Percentiles rank a stretch among this genome's conserved stretches.
Evolutionary conservation across 2,329 filamentous ascomycete genomes (phyloP).

Genomic region (Exophiala calicioides): DNA sequence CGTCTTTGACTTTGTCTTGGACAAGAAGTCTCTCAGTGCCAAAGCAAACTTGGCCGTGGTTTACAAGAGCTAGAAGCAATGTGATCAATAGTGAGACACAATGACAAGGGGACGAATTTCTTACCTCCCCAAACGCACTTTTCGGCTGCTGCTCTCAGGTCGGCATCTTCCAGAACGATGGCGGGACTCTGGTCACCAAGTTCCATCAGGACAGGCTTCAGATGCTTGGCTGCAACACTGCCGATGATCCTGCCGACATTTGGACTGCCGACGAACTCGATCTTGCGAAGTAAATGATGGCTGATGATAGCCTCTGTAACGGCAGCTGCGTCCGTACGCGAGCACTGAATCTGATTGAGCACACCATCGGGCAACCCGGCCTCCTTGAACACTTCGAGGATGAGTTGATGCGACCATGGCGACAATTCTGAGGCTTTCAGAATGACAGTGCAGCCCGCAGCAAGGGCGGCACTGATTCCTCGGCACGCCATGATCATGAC

Average conservation of each 20-base stretch:
- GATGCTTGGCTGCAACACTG: slow-evolving; percentile 74
- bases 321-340: slow-evolving; percentile 62
- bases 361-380: slow-evolving; percentile 79
- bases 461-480: slow-evolving; percentile 81
- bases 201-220: slow-evolving; percentile 82
- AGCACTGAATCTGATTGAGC: slow-evolving; percentile 84
- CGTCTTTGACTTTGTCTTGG: slow-evolving; percentile 76
- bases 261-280: slow-evolving; percentile 92
- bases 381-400: slow-evolving; percentile 71
- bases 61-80: slow-evolving; percentile 87
- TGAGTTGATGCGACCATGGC: slow-evolving; percentile 79
- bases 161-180: slow-evolving; percentile 79
- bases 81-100: slow-evolving; percentile 49
- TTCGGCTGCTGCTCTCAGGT: slow-evolving; percentile 51
- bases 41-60: slow-evolving; percentile 94
- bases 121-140: slow-evolving; percentile 65
- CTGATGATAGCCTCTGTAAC: slow-evolving; percentile 73
- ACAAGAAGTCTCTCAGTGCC: slow-evolving; percentile 87
- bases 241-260: slow-evolving; percentile 80
- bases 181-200: slow-evolving; percentile 91
- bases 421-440: slow-evolving; percentile 92
- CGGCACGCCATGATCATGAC: slow-evolving; percentile 90
- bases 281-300: slow-evolving; percentile 70
- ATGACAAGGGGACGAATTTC: too few relatives aligned
- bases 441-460: slow-evolving; percentile 84